Evolutionary conservation across 2,329 filamentous ascomycete genomes (phyloP), one percentile per base, ranked within the genome.

Genomic region (Dactylonectria estremocensis): DNA sequence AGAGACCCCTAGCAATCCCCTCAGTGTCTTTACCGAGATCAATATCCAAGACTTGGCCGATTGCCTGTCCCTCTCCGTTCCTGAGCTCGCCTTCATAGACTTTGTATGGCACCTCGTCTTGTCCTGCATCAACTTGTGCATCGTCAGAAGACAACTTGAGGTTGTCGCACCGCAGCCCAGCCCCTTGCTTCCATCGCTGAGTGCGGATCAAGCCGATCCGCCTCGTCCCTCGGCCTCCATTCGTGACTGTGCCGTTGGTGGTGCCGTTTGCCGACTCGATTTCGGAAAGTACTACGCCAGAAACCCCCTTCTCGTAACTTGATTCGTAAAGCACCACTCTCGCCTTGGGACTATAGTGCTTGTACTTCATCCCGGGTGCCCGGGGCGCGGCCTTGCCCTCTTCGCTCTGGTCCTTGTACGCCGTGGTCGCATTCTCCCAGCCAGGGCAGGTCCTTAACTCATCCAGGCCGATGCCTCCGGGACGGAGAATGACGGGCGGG

Each of bases 351-450:
- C 95, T 97, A 77, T 99, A 99, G 79, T 99, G 96, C 78, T 96
- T 94, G 80, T 99, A 99, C 82, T 99, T 99, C 96, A 99, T 99
- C 1, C 96, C 96, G 0, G 96, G 96, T 1, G 96, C 96, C 64
- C 94, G 87, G 0, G 96, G 96, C 10, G 88, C 87, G 1, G 79
- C 83, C 57, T 88, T 89, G 5, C 89, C 91, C 20, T 89, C 86
- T 74, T 94, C 89, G 16, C 90, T 89, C 64, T 88, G 87, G 75
- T 97, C 94, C 77, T 92, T 90, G 80, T 98, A 98, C 11, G 89
- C 95, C 66, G 92, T 90, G 68, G 87, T 85, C 1, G 94, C 93
- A 45, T 88, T 83, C 78, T 95, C 92, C 95, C 96, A 99, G 1
- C 95, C 95, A 0, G 87, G 84, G 76, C 92, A 94, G 46, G 83